Evolutionary conservation across 2,329 filamentous ascomycete species (phyloP).

Genomic region (Niveomyces coronatus): DNA sequence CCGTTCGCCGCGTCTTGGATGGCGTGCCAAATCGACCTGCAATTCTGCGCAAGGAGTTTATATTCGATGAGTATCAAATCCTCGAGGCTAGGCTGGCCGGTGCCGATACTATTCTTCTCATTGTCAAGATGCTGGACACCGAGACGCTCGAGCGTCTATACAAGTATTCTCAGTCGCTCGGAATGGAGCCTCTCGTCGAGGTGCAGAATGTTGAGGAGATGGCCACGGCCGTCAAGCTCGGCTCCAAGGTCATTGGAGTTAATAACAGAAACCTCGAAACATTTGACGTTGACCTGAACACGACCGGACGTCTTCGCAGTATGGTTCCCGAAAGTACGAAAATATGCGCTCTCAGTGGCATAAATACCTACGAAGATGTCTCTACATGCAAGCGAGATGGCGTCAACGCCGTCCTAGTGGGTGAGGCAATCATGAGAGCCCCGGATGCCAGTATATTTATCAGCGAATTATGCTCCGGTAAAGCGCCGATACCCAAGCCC

Average conservation of each 20-base stretch:
- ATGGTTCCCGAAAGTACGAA: constrained; percentile 79
- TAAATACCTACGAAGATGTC: constrained; percentile 81
- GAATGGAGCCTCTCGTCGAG: constrained; percentile 96
- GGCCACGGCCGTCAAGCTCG: constrained; percentile 74
- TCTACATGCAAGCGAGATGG: constrained; percentile 78
- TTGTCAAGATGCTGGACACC: constrained; percentile 92
- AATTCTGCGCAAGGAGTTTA: constrained; percentile 88
- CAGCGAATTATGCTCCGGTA: constrained; percentile 63
- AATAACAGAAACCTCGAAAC: constrained; percentile 96
- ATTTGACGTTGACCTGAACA: constrained; percentile 92
- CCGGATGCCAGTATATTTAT: constrained; percentile 77
- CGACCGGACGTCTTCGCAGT: constrained; percentile 77
- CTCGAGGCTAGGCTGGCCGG: constrained; percentile 86
- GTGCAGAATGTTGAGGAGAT: constrained; percentile 94
- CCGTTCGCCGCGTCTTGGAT: constrained; percentile 79
- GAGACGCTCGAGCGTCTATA: constrained; percentile 69
- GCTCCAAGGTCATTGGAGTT: constrained; percentile 86
- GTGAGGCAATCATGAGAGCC: constrained; percentile 91
- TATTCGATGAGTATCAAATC: constrained; percentile 98
- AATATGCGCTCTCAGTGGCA: constrained; percentile 89
- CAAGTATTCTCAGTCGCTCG: constrained; percentile 76
- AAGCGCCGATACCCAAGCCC: constrained; percentile 24
- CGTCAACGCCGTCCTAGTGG: constrained; percentile 86
- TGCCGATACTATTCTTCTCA: constrained; percentile 87
- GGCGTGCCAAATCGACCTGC: constrained; percentile 89